Percentiles rank a stretch among this genome's conserved stretches.
Evolutionary conservation across 1,284 basidiomycete genomes (phyloP).

Genomic region (Tilletia horrida): DNA sequence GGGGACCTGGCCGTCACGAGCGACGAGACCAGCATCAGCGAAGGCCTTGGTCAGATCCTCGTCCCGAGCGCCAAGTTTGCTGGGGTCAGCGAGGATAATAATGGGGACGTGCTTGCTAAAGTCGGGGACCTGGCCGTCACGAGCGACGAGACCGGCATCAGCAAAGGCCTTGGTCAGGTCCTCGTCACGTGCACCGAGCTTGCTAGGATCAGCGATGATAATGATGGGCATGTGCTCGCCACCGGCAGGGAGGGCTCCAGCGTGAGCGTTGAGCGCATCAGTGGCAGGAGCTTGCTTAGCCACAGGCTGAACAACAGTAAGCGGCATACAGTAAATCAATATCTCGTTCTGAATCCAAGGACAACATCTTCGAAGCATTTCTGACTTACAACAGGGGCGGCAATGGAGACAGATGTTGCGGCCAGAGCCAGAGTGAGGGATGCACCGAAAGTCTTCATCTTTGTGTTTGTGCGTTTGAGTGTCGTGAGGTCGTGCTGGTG

Average conservation of each 20-base stretch:
- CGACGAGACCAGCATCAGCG: neutral
- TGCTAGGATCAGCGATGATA: neutral
- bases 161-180: neutral
- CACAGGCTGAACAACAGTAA: neutral
- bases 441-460: neutral
- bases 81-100: neutral
- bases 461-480: neutral
- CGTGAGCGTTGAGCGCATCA: neutral
- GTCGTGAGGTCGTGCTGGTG: neutral
- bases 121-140: neutral
- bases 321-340: neutral
- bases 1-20: neutral
- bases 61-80: neutral
- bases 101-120: neutral
- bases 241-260: neutral
- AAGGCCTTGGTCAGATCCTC: neutral
- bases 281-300: neutral
- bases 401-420: neutral
- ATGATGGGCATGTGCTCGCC: neutral
- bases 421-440: constrained; percentile 3
- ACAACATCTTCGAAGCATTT: neutral
- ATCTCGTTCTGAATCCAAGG: neutral
- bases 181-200: neutral
- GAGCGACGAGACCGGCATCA: neutral
- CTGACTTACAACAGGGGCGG: neutral